These are phyloP conservation scores for Sarocladium kiliense DNA, from an alignment of 2,329 filamentous ascomycete species.

Conservation along the genomic window DNA sequence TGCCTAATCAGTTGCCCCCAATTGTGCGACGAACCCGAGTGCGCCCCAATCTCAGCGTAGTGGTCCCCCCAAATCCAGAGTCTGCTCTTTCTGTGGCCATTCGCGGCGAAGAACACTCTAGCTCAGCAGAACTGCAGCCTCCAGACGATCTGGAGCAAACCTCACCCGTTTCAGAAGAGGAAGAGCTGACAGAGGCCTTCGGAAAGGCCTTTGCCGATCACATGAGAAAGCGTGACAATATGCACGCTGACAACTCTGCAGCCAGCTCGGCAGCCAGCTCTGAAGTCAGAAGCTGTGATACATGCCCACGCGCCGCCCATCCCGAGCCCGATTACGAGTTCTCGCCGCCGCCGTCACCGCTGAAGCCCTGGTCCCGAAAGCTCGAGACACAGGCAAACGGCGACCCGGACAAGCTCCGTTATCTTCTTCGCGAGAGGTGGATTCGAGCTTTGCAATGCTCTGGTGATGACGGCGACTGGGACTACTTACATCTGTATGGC, in stretches of 20 bases:
- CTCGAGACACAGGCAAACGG: background rate
- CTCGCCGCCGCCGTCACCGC: background rate
- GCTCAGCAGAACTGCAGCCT: background rate
- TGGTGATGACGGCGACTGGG: background rate
- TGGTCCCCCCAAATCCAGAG: background rate
- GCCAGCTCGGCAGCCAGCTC: background rate
- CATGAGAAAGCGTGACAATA: background rate
- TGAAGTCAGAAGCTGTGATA: background rate
- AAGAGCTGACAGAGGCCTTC: background rate
- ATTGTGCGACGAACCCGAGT: background rate
- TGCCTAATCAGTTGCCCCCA: background rate
- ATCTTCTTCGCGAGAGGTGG: background rate
- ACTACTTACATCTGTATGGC: constrained; percentile 1
- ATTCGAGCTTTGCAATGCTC: background rate
- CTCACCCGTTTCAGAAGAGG: background rate
- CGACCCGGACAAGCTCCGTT: background rate
- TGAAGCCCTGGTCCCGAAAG: background rate
- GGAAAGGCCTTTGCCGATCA: background rate
- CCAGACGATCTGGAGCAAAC: background rate
- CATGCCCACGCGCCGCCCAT: background rate
- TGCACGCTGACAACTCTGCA: background rate
- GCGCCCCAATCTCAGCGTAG: background rate
- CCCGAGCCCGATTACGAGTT: background rate
- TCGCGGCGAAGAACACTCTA: background rate
- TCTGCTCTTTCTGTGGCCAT: background rate